These are phyloP conservation scores for Novymonas esmeraldas DNA, from an alignment of 208 protist species.

Conservation along the genomic window DNA sequence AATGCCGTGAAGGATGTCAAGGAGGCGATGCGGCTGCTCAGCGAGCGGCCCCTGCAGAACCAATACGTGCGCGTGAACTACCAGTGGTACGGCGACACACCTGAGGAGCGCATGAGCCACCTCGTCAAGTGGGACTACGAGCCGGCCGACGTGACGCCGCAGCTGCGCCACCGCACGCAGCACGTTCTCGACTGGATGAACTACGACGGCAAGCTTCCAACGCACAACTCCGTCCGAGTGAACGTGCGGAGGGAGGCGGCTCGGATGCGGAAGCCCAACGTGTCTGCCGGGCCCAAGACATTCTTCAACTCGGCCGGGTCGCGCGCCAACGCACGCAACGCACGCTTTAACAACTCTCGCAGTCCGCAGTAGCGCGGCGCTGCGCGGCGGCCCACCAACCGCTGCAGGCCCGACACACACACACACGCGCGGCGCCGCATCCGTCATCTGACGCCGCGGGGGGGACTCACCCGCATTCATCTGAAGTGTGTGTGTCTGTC, in stretches of 20 bases:
- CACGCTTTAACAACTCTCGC: constrained; percentile 53
- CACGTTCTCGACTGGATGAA: constrained; percentile 87
- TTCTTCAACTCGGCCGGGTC: constrained; percentile 89
- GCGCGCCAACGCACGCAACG: constrained; percentile 73
- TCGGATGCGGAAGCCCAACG: constrained; percentile 64
- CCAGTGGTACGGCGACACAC: constrained; percentile 92
- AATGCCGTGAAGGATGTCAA: constrained; percentile 61
- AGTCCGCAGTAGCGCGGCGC: constrained; percentile 1
- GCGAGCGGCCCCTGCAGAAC: constrained; percentile 88
- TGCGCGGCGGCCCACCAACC: no score
- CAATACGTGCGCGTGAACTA: constrained; percentile 91
- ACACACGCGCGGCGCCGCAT: no score
- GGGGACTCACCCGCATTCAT: no score
- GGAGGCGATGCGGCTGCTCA: constrained; percentile 66
- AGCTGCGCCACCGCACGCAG: constrained; percentile 60
- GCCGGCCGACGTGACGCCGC: constrained; percentile 46
- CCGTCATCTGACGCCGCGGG: no score
- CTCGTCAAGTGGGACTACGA: constrained; percentile 89
- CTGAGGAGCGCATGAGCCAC: constrained; percentile 85
- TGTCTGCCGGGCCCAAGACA: constrained; percentile 49
- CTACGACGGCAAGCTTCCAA: constrained; percentile 86
- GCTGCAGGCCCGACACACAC: no score
- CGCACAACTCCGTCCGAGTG: constrained; percentile 70
- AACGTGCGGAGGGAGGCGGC: constrained; percentile 74
- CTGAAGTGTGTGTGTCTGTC: no score